Percentiles rank a stretch among this genome's conserved stretches.
Evolutionary conservation across 495 filamentous ascomycete genomes (phyloP).

Genomic region (Melanomma pulvis-pyrius): DNA sequence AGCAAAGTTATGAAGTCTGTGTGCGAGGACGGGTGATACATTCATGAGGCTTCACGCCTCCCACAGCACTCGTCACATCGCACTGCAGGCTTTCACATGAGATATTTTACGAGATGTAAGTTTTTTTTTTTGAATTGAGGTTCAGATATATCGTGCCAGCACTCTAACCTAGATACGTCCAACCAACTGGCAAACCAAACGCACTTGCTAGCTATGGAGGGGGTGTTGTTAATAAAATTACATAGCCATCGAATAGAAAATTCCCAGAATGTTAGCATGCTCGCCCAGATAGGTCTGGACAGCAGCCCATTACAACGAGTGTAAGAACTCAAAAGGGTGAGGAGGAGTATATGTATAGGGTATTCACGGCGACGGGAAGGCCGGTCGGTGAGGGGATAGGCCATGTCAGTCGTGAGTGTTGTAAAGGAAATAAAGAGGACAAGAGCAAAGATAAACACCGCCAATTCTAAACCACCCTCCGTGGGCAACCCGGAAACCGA

Average conservation of each 20-base stretch:
- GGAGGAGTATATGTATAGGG: background rate
- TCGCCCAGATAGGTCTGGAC: background rate
- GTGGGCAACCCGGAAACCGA: background rate
- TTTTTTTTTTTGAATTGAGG: background rate
- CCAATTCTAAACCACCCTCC: conserved; percentile 3
- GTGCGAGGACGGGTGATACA: no score
- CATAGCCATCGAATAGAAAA: conserved; percentile 24
- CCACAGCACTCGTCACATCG: no score
- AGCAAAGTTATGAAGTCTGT: no score
- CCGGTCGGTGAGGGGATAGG: conserved; percentile 4
- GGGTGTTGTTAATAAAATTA: background rate
- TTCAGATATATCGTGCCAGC: conserved; percentile 9
- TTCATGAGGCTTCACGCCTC: no score
- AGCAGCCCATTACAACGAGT: conserved; percentile 56
- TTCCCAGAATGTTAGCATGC: conserved; percentile 18
- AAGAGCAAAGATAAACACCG: background rate
- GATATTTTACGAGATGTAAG: background rate
- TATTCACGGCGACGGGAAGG: conserved; percentile 12
- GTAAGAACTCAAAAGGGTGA: conserved; percentile 43
- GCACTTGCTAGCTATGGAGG: conserved; percentile 8
- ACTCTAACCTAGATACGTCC: conserved; percentile 8
- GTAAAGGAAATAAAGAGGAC: conserved; percentile 2
- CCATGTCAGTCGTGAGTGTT: conserved; percentile 22
- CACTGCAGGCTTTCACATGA: background rate
- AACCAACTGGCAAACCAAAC: background rate